phyloP scores from a whole-genome alignment of 2,329 filamentous ascomycete genomes.

The Fusarium gaditjirri region DNA sequence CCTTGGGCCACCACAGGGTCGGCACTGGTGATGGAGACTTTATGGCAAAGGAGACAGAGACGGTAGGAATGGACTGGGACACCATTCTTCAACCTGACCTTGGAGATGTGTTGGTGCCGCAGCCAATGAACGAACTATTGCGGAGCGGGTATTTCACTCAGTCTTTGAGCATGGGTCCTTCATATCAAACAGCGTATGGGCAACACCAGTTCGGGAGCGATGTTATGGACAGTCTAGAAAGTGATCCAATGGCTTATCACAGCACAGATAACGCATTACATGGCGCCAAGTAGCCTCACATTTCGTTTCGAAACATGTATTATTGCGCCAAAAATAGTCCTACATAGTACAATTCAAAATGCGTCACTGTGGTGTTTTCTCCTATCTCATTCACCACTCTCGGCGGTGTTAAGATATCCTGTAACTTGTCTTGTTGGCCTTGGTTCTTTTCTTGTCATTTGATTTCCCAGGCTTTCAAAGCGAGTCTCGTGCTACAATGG shows the following conservation, averaged over 20 bases:
- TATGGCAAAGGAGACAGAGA: rapidly evolving
- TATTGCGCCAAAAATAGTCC: too few species aligned
- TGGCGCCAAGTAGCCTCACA: neutral
- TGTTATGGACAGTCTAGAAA: neutral
- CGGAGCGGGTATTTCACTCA: neutral
- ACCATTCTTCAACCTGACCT: neutral
- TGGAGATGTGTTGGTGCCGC: neutral
- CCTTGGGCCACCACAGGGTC: too few species aligned
- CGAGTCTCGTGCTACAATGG: too few species aligned
- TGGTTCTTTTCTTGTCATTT: too few species aligned
- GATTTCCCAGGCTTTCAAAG: too few species aligned
- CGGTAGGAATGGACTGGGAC: neutral
- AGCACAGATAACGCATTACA: neutral
- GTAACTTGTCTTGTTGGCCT: too few species aligned
- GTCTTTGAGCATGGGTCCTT: neutral
- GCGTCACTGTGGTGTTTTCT: too few species aligned
- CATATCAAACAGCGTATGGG: neutral
- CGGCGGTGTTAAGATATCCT: too few species aligned
- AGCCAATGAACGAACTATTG: neutral
- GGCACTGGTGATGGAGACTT: rapidly evolving
- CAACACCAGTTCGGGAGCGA: rapidly evolving
- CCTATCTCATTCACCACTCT: too few species aligned
- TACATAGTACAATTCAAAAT: too few species aligned
- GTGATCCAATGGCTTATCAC: neutral
- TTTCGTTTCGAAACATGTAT: too few species aligned